Evolutionary conservation across 352 stramenopile species (phyloP).

Genomic region (Aphanomyces astaci): DNA sequence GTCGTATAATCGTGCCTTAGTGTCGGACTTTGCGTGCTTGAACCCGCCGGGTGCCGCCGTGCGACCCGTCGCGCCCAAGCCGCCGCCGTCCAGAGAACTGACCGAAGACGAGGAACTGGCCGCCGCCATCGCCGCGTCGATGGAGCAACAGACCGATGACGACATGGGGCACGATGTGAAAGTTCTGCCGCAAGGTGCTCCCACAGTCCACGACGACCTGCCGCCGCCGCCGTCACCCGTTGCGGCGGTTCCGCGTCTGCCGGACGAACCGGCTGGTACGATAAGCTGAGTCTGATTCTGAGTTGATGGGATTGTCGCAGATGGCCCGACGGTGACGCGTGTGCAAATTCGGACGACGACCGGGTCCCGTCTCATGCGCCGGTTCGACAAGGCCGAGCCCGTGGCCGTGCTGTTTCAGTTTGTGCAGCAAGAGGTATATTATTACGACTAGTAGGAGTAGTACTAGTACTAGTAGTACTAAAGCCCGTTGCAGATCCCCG

Average conservation of each 20-base stretch:
- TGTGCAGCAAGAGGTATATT: slow-evolving; percentile 56
- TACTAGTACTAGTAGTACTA: too few relatives aligned
- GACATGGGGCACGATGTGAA: slow-evolving; percentile 14
- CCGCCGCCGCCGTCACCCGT: too few relatives aligned
- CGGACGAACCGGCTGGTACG: slow-evolving; percentile 52
- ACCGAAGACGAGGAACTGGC: slow-evolving; percentile 73
- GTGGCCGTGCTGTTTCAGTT: slow-evolving; percentile 59
- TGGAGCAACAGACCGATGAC: slow-evolving; percentile 45
- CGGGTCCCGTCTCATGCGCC: slow-evolving; percentile 52
- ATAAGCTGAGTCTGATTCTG: slow-evolving; percentile 11
- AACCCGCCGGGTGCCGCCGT: slow-evolving; percentile 33
- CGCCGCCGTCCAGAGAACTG: neutral
- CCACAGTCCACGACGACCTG: too few relatives aligned
- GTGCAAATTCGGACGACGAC: slow-evolving; percentile 64
- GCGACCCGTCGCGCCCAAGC: neutral
- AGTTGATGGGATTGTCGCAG: slow-evolving; percentile 28
- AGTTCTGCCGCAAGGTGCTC: too few relatives aligned
- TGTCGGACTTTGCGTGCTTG: slow-evolving; percentile 62
- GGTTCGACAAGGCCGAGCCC: slow-evolving; percentile 64
- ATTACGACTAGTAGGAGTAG: too few relatives aligned
- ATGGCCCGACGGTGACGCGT: slow-evolving; percentile 44
- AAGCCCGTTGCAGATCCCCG: slow-evolving; percentile 41
- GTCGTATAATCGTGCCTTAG: too few relatives aligned
- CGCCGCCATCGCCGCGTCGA: slow-evolving; percentile 68
- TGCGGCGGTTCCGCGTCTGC: slow-evolving; percentile 36